These are phyloP conservation scores for Claviceps humidiphila DNA, from an alignment of 2,329 filamentous ascomycete species.

Conservation along the genomic window DNA sequence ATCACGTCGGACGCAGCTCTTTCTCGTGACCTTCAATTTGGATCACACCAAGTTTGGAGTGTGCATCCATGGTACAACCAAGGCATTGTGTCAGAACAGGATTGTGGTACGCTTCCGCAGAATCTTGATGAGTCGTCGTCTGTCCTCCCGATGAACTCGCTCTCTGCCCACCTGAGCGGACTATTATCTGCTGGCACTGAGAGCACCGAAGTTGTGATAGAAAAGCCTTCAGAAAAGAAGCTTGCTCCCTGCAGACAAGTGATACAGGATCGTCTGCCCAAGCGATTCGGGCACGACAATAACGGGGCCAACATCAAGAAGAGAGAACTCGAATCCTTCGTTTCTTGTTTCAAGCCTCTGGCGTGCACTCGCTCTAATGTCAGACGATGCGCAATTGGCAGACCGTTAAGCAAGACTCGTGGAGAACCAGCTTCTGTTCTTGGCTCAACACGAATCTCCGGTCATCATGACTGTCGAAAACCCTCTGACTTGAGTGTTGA, in stretches of 20 bases:
- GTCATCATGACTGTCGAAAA: neutral
- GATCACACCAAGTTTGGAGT: slow-evolving; percentile 2
- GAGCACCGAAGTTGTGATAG: neutral
- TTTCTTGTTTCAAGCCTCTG: slow-evolving; percentile 2
- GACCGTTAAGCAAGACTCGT: neutral
- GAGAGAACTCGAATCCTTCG: neutral
- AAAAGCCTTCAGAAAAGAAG: neutral
- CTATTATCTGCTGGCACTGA: neutral
- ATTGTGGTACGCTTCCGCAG: slow-evolving; percentile 4
- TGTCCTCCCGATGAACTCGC: neutral
- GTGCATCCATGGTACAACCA: slow-evolving; percentile 4
- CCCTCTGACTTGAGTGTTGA: neutral
- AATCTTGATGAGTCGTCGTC: neutral
- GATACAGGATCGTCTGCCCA: neutral
- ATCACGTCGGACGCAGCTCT: neutral
- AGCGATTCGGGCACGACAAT: neutral
- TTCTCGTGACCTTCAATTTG: neutral
- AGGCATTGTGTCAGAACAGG: slow-evolving; percentile 1
- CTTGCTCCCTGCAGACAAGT: neutral
- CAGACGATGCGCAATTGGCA: neutral
- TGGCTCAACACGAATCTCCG: neutral
- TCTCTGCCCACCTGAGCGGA: neutral
- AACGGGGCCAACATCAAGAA: neutral
- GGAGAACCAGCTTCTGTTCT: neutral
- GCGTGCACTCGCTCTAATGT: neutral